Conservation (phyloP, 2,329 filamentous ascomycete species). For the Zymoseptoria crescenta region DNA sequence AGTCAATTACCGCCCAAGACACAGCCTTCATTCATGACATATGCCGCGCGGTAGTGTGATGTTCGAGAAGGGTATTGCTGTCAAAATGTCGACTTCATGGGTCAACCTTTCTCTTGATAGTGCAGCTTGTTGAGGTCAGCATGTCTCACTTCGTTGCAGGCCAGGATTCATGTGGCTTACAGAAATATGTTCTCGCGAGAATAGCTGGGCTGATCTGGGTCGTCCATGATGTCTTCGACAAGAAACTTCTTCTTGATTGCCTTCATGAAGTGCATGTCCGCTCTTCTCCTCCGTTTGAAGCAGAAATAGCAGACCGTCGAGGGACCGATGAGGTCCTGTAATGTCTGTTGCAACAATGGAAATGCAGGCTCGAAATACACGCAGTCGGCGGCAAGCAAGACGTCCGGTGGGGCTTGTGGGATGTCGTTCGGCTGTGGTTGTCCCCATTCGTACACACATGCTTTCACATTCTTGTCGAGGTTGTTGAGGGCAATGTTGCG, state of each 20-base stretch:
- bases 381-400: conserved; percentile 92
- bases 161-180: conserved; percentile 28
- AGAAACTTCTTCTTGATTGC: conserved; percentile 41
- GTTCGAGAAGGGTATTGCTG: neutral
- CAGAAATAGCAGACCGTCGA: conserved; percentile 72
- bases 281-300: conserved; percentile 85
- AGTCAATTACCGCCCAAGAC: neutral
- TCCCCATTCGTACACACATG: conserved; percentile 74
- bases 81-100: conserved; percentile 4
- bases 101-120: conserved; percentile 17
- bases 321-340: conserved; percentile 62
- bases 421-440: conserved; percentile 33
- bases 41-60: neutral
- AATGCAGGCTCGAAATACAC: conserved; percentile 97
- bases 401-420: conserved; percentile 54
- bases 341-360: conserved; percentile 71
- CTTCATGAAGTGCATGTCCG: conserved; percentile 48
- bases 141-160: neutral
- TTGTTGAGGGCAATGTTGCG: conserved; percentile 79
- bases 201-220: conserved; percentile 40
- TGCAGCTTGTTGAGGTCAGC: conserved; percentile 11
- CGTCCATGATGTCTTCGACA: conserved; percentile 41
- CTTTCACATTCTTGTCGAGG: conserved; percentile 54
- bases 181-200: conserved; percentile 43
- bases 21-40: neutral